Base-by-base conservation (phyloP, 148 eudicot species). In the Silene latifolia region DNA sequence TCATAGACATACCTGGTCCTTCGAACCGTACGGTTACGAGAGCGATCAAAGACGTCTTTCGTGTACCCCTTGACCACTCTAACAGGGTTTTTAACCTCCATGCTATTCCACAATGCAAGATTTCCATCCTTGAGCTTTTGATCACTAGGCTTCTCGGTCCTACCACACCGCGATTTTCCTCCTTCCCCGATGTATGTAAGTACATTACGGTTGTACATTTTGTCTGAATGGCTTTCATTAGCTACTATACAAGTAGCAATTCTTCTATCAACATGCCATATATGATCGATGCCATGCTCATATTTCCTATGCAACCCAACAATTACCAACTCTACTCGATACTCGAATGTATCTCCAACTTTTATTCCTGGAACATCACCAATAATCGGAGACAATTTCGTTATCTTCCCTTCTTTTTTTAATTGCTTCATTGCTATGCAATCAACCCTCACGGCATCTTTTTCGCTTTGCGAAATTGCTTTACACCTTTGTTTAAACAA, bases 121-220 rank as follows among this genome's bases (percentile, higher is more conserved):
- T 90, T 89, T 0, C 92, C 91, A 14, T 72, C 47, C 57, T 66
- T 78, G 6, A 92, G 84, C 69, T 80, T 70, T 56, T 90, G 94
- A 82, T 92, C 92, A 60, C 66, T 21, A 3, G 29, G 29, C 29
- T 27, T 27, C 29, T 27, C 78, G 0, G 29, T 10, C 18, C 59
- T 24, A 0, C 9, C 44, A 21, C 60, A 2, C 25, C 63, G 62
- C 19, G 69, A 66, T 25, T 48, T 80, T 63, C 90, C 92, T 19
- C 92, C 96, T 46, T 88, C 87, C 1, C 96, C 90, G 0, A 66
- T 71, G 73, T 84, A 90, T 6, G 32, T 74, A 24, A 88, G 71
- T 7, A 62, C 78, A 61, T 80, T 79, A 8, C 72, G 11, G 48
- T 73, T 69, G 44, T 57, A 69, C 47, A 69, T 57, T 13, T 63